A percentile compares a stretch with the other conserved stretches of the same genome.
Evolutionary conservation across 2,329 filamentous ascomycete genomes (phyloP).

Genomic region (Teratosphaeria nubilosa): DNA sequence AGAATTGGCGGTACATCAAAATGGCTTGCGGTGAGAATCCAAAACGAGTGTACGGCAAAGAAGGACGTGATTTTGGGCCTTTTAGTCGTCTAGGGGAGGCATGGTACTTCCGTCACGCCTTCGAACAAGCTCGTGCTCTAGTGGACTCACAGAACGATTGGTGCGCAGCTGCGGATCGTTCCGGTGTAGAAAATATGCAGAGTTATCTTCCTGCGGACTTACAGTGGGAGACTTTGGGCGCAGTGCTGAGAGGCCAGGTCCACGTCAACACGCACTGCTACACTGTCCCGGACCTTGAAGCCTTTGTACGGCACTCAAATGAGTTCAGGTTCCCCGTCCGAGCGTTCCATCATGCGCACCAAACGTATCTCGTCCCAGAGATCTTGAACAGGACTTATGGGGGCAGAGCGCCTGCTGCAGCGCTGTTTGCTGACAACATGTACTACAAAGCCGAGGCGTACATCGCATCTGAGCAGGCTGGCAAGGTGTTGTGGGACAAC

Average conservation of each 20-base stretch:
- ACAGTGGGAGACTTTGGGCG: conserved; percentile 52
- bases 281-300: conserved; percentile 56
- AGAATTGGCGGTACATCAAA: conserved; percentile 61
- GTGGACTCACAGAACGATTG: conserved; percentile 57
- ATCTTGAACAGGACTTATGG: conserved; percentile 35
- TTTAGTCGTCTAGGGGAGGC: conserved; percentile 57
- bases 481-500: conserved; percentile 55
- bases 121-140: conserved; percentile 50
- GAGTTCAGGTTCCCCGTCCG: conserved; percentile 59
- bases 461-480: conserved; percentile 54
- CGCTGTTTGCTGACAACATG: conserved; percentile 62
- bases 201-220: conserved; percentile 54
- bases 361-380: conserved; percentile 57
- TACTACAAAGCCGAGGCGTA: conserved; percentile 59
- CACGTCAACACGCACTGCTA: conserved; percentile 65
- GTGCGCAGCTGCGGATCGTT: conserved; percentile 47
- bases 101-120: conserved; percentile 58
- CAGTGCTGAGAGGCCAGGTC: conserved; percentile 56
- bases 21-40: conserved; percentile 49
- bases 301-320: conserved; percentile 59
- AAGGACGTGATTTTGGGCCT: conserved; percentile 43
- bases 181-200: conserved; percentile 42
- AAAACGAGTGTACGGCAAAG: conserved; percentile 42
- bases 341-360: conserved; percentile 61
- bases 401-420: conserved; percentile 38